Evolutionary conservation across 1,139 yeast species (phyloP), one percentile per base, ranked within the genome.

Genomic region (Geotrichum europaeum): DNA sequence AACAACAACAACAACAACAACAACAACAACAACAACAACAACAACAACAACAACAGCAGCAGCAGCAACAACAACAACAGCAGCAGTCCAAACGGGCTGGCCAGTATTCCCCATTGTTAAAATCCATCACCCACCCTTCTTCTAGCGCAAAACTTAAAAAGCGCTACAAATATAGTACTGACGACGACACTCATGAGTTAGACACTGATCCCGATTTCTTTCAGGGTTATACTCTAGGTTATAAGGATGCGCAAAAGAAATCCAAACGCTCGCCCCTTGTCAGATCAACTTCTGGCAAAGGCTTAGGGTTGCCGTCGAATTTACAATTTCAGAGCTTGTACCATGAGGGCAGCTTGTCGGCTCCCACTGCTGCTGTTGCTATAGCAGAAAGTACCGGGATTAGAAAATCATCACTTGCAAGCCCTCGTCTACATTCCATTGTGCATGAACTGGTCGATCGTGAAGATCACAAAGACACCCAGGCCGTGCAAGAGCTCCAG

Each of bases 161-260:
- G 15, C 43, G 47, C 18, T 53, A 53, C 60, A 65, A 64, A 51
- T 70, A 67, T 63, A 68, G 68, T 32, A 94, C 88, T 0, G 96
- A 89, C 71, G 96, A 89, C 70, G 89, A 86, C 67, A 86, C 84
- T 51, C 82, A 80, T 56, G 88, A 83, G 62, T 76, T 82, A 13
- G 85, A 82, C 63, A 81, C 80, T 18, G 87, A 82, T 67, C 67
- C 80, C 28, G 86, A 85, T 64, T 87, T 87, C 67, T 69, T 84
- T 49, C 95, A 86, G 69, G 94, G 94, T 0, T 84, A 84, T 66
- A 81, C 80, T 51, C 94, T 86, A 69, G 95, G 92, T 0, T 70
- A 87, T 59, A 78, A 82, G 66, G 79, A 62, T 63, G 68, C 66
- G 28, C 64, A 66, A 34, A 64, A 70, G 30, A 53, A 28, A 25